Evolutionary conservation across 306 rosid species (phyloP), one percentile per base, ranked within the genome.

Genomic region (Citrullus colocynthis): DNA sequence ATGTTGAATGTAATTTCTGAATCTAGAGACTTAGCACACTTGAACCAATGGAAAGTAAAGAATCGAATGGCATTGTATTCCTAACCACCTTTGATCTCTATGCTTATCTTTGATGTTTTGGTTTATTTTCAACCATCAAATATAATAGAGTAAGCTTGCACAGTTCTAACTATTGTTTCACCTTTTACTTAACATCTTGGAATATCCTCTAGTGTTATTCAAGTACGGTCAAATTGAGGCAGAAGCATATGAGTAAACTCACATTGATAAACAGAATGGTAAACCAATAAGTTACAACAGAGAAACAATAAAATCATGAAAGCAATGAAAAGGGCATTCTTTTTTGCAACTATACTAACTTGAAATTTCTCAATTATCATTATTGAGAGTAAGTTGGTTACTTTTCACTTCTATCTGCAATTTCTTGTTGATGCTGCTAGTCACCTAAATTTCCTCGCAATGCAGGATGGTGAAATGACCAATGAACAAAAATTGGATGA

Each of bases 401-500:
- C 78, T 30, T 55, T 6, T 34, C 57, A 14, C 51, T 0, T 63
- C 66, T 21, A 61, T 63, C 37, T 45, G 14, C 36, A 37, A 14
- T 63, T 7, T 78, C 17, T 62, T 49, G 15, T 65, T 30, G 21
- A 57, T 51, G 51, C 51, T 76, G 56, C 32, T 18, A 42, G 76
- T 58, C 34, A 42, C 12, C 39, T 55, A 45, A 36, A 76, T 80
- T 85, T 51, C 20, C 64, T 80, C 76, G 73, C 44, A 66, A 79
- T 84, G 67, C 90, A 95, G 99, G 99, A 91, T 75, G 86, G 85
- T 6, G 97, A 95, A 76, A 86, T 95, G 84, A 95, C 97, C 15
- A 86, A 78, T 78, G 96, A 95, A 80, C 96, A 88, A 83, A 85
- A 89, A 80, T 86, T 84, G 81, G 89, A 92, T 37, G 97, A 95